Evolutionary conservation across 768 basidiomycete genomes (phyloP).

Genomic region (Aureoboletus auriporus): DNA sequence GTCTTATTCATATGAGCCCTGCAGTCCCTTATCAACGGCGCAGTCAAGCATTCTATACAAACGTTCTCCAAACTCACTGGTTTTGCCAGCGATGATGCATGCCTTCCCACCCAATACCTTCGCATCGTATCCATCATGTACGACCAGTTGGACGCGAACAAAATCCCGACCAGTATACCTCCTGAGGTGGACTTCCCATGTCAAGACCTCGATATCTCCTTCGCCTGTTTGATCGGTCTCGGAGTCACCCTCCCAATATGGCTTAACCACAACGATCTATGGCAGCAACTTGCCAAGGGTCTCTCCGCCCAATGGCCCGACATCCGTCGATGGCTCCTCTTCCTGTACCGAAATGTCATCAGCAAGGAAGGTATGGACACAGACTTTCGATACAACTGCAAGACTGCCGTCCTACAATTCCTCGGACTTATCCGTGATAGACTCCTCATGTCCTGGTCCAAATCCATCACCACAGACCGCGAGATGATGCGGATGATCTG

Average conservation of each 20-base stretch:
- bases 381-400: conserved; percentile 17
- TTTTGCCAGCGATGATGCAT: conserved; percentile 9
- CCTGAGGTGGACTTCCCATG: conserved; percentile 2
- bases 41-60: conserved; percentile 9
- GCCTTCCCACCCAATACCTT: conserved; percentile 19
- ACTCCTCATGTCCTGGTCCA: conserved; percentile 25
- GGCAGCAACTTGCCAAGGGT: conserved; percentile 9
- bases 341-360: conserved; percentile 16
- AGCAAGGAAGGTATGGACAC: conserved; percentile 1
- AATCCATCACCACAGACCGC: conserved; percentile 18
- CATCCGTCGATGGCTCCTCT: conserved; percentile 26
- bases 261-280: conserved; percentile 14
- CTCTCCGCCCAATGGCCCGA: conserved; percentile 20
- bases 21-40: conserved; percentile 14
- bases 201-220: conserved; percentile 9
- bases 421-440: conserved; percentile 24
- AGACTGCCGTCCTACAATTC: conserved; percentile 23
- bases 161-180: conserved; percentile 13
- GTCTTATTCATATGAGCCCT: background rate
- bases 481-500: conserved; percentile 27
- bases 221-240: conserved; percentile 15
- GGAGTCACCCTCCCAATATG: conserved; percentile 24
- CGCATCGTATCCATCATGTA: conserved; percentile 20
- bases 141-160: conserved; percentile 15
- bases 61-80: conserved; percentile 12